These are phyloP conservation scores for Cladophialophora immunda DNA, from an alignment of 2,329 filamentous ascomycete genomes.

Conservation along the genomic window DNA sequence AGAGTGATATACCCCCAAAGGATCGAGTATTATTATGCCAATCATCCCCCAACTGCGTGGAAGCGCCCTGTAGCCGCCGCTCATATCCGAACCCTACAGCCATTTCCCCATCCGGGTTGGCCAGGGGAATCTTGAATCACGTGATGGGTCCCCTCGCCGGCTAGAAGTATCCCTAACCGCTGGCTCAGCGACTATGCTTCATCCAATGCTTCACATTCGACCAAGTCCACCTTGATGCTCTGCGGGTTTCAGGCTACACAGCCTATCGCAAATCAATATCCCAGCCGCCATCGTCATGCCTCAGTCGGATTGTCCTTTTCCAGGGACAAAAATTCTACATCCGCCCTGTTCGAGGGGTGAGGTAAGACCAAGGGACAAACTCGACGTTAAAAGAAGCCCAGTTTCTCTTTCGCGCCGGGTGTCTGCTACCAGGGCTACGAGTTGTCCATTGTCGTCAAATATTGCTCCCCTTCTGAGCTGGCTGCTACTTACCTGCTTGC, in stretches of 20 bases:
- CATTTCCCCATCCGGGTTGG: conserved; percentile 3
- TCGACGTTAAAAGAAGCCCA: conserved; percentile 12
- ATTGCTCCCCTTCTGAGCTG: conserved; percentile 2
- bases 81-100: conserved; percentile 16
- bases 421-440: conserved; percentile 18
- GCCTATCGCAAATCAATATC: conserved; percentile 27
- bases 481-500: conserved; percentile 14
- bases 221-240: conserved; percentile 27
- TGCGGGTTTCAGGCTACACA: conserved; percentile 32
- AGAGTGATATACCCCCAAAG: neutral
- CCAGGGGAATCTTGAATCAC: conserved; percentile 6
- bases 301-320: conserved; percentile 17
- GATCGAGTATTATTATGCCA: neutral
- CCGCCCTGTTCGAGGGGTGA: conserved; percentile 30
- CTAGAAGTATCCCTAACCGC: conserved; percentile 26
- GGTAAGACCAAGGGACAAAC: conserved; percentile 28
- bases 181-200: conserved; percentile 27
- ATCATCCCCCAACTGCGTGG: conserved; percentile 12
- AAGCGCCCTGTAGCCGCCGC: conserved; percentile 26
- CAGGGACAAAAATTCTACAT: conserved; percentile 26
- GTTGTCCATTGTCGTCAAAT: neutral
- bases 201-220: conserved; percentile 34
- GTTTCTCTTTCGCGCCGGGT: conserved; percentile 23
- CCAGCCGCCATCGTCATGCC: conserved; percentile 37
- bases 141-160: conserved; percentile 11